phyloP scores from a whole-genome alignment of 2,329 filamentous ascomycete species.

The Nothophaeocryptopus gaeumannii region DNA sequence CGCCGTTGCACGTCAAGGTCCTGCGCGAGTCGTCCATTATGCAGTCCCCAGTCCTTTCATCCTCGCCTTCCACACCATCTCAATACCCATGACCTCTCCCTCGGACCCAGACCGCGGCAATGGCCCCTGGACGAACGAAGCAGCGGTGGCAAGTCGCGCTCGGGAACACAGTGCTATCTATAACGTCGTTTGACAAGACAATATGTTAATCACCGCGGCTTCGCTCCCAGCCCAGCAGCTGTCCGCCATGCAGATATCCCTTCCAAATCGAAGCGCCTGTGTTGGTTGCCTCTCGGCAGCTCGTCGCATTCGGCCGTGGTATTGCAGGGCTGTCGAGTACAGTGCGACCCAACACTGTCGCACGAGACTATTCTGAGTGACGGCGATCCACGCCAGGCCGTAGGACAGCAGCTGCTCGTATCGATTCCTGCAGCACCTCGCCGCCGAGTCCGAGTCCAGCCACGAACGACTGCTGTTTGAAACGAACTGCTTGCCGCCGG shows the following conservation, averaged over 20 bases:
- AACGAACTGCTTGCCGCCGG: conserved; percentile 2
- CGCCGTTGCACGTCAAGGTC: no score
- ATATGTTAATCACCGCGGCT: background rate
- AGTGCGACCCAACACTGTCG: conserved; percentile 4
- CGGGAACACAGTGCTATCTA: conserved; percentile 6
- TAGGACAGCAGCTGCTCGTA: conserved; percentile 10
- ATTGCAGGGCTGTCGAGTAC: conserved; percentile 8
- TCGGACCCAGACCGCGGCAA: no score
- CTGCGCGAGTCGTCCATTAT: no score
- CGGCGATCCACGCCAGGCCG: conserved; percentile 9
- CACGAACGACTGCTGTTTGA: conserved; percentile 6
- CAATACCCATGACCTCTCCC: no score
- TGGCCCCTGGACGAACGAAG: no score
- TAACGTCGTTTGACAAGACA: background rate
- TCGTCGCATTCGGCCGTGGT: conserved; percentile 3
- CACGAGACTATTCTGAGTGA: conserved; percentile 14
- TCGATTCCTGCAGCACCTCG: conserved; percentile 2
- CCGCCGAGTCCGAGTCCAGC: background rate
- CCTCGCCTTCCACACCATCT: no score
- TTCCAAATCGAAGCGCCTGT: background rate
- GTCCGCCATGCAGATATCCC: background rate
- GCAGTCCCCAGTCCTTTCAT: no score
- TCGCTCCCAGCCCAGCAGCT: conserved; percentile 1
- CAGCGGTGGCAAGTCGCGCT: background rate
- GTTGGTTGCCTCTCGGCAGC: conserved; percentile 1